These are phyloP conservation scores for Luffa aegyptiaca DNA, from an alignment of 306 rosid genomes.

Conservation along the genomic window DNA sequence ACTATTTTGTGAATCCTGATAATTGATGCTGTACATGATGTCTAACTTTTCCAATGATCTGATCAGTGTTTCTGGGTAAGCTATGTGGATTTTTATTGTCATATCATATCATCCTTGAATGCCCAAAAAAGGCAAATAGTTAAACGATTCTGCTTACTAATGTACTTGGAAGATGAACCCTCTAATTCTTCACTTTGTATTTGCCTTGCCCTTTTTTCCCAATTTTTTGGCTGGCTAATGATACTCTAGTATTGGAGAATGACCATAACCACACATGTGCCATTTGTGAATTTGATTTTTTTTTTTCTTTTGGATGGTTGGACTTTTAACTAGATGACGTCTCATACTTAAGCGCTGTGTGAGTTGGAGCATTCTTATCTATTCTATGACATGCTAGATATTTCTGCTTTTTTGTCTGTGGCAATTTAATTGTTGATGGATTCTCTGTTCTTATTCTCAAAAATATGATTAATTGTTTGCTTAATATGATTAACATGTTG, in stretches of 20 bases:
- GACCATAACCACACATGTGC: not conserved
- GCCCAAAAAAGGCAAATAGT: not conserved
- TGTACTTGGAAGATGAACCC: not conserved
- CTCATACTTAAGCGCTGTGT: too few relatives aligned
- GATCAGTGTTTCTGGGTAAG: conserved; percentile 79
- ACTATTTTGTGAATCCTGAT: too few relatives aligned
- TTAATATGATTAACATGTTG: too few relatives aligned
- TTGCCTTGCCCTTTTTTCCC: not conserved
- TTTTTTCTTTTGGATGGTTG: too few relatives aligned
- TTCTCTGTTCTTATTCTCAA: not conserved
- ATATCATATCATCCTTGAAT: not conserved
- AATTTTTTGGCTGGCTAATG: too few relatives aligned
- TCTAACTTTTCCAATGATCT: conserved; percentile 43
- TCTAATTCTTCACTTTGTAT: not conserved
- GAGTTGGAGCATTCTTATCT: not conserved
- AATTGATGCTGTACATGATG: too few relatives aligned
- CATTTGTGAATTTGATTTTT: too few relatives aligned
- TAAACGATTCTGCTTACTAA: not conserved
- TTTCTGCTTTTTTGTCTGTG: not conserved
- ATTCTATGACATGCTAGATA: not conserved
- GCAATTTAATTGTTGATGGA: not conserved
- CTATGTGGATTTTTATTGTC: not conserved
- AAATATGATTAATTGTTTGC: not conserved
- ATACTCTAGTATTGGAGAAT: not conserved
- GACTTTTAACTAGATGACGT: not conserved